These are phyloP conservation scores for Nothophoma quercina DNA, from an alignment of 2,329 filamentous ascomycete species.

Conservation along the genomic window DNA sequence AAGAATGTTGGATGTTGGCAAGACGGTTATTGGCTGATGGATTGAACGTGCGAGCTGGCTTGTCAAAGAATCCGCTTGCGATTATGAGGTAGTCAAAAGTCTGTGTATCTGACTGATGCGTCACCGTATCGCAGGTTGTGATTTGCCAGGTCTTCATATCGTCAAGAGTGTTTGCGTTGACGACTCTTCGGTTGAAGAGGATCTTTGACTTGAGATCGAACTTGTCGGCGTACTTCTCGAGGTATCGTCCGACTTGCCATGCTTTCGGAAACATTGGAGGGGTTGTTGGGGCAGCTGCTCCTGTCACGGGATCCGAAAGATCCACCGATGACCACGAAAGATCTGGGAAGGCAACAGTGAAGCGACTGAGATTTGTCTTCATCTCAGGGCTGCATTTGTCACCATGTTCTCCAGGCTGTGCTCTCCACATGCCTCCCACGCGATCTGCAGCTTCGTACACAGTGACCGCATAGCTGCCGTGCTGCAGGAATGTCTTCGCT, in stretches of 20 bases:
- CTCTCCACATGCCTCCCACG: conserved; percentile 82
- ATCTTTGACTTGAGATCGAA: conserved; percentile 63
- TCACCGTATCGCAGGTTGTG: conserved; percentile 22
- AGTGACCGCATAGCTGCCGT: conserved; percentile 70
- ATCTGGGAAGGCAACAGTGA: conserved; percentile 71
- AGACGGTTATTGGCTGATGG: conserved; percentile 7
- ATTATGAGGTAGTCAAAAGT: conserved; percentile 76
- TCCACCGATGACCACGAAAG: conserved; percentile 69
- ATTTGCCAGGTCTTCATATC: conserved; percentile 32
- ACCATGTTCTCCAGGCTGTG: conserved; percentile 51
- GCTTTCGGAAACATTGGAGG: conserved; percentile 74
- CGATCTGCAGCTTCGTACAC: conserved; percentile 72
- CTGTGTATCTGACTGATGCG: conserved; percentile 18
- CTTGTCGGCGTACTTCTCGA: conserved; percentile 68
- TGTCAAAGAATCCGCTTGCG: conserved; percentile 76
- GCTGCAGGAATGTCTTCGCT: conserved; percentile 72
- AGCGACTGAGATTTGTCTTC: conserved; percentile 76
- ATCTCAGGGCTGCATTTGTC: conserved; percentile 69
- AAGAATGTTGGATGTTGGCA: conserved; percentile 38
- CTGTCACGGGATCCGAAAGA: conserved; percentile 22
- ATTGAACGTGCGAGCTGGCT: conserved; percentile 28
- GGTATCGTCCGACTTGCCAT: conserved; percentile 78
- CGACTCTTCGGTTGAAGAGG: conserved; percentile 56
- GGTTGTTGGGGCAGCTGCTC: conserved; percentile 28
- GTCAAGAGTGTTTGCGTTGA: conserved; percentile 31